These are phyloP conservation scores for Apiospora malaysiana DNA, from an alignment of 2,329 filamentous ascomycete species.

Conservation along the genomic window DNA sequence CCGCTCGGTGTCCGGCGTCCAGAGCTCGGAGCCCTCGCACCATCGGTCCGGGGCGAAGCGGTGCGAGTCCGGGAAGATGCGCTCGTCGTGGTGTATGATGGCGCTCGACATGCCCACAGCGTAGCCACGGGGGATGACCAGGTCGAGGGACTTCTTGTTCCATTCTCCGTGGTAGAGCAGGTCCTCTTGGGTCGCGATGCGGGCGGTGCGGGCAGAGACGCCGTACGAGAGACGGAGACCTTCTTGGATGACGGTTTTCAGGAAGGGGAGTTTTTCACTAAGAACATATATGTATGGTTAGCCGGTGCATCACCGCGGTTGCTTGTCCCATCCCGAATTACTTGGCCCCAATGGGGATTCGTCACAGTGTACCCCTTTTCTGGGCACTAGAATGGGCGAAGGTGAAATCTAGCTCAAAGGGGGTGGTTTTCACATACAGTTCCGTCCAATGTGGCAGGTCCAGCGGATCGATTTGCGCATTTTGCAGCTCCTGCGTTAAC, in stretches of 20 bases:
- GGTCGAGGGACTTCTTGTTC: slow-evolving; percentile 29
- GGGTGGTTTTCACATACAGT: slow-evolving; percentile 17
- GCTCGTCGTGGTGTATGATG: slow-evolving; percentile 47
- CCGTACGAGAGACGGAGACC: slow-evolving; percentile 43
- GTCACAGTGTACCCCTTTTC: background rate
- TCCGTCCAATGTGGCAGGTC: slow-evolving; percentile 19
- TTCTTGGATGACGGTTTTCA: slow-evolving; percentile 46
- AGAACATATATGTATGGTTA: background rate
- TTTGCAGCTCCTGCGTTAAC: slow-evolving; percentile 39
- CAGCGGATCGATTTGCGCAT: slow-evolving; percentile 2
- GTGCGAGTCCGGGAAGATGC: slow-evolving; percentile 44
- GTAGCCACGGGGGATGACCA: slow-evolving; percentile 41
- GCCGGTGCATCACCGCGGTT: background rate
- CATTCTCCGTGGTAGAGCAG: slow-evolving; percentile 33
- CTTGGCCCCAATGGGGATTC: background rate
- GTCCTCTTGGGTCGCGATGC: slow-evolving; percentile 39
- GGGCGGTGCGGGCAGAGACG: slow-evolving; percentile 34
- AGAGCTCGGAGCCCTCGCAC: slow-evolving; percentile 39
- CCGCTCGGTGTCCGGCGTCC: slow-evolving; percentile 41
- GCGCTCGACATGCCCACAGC: slow-evolving; percentile 46
- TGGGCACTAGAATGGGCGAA: background rate
- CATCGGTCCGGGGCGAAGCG: slow-evolving; percentile 48
- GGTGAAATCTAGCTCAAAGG: slow-evolving; percentile 26
- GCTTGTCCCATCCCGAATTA: background rate
- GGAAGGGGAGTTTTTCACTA: slow-evolving; percentile 43